These are phyloP conservation scores for Penicillium lagena DNA, from an alignment of 495 filamentous ascomycete genomes.

Conservation along the genomic window DNA sequence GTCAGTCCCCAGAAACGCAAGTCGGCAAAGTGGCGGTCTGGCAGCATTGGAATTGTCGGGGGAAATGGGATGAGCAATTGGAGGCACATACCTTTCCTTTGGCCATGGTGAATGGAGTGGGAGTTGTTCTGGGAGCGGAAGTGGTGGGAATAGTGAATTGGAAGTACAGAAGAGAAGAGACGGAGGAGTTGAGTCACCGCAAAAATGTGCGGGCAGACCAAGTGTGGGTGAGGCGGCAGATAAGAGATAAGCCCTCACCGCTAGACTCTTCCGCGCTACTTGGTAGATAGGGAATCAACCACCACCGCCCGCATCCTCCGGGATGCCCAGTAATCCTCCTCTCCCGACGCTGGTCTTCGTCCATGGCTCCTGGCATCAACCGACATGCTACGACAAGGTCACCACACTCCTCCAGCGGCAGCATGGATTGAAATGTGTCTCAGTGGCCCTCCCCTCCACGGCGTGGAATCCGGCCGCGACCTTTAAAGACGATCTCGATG, in stretches of 20 bases:
- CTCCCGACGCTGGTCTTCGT: slow-evolving; percentile 39
- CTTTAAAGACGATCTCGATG: slow-evolving; percentile 30
- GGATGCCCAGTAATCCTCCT: not conserved
- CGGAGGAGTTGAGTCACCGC: slow-evolving; percentile 22
- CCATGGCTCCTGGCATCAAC: slow-evolving; percentile 43
- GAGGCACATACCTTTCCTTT: slow-evolving; percentile 20
- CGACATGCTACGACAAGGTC: slow-evolving; percentile 31
- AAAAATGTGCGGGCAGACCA: slow-evolving; percentile 21
- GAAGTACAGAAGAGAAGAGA: slow-evolving; percentile 9
- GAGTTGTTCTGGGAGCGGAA: not conserved
- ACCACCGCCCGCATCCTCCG: no score
- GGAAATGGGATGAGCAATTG: not conserved
- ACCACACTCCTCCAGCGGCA: slow-evolving; percentile 24
- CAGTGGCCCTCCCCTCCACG: slow-evolving; percentile 28
- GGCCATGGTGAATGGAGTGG: slow-evolving; percentile 14
- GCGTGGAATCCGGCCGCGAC: slow-evolving; percentile 28
- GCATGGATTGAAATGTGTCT: slow-evolving; percentile 16
- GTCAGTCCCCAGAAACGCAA: slow-evolving; percentile 7
- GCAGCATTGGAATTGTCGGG: not conserved
- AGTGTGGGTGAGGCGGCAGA: slow-evolving; percentile 22
- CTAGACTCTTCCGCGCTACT: no score
- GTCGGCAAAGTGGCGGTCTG: slow-evolving; percentile 17
- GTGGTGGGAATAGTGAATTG: slow-evolving; percentile 4
- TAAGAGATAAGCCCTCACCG: slow-evolving; percentile 12
- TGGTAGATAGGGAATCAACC: no score